phyloP scores from a whole-genome alignment of 2,329 filamentous ascomycete species.

The Periconia sp. region DNA sequence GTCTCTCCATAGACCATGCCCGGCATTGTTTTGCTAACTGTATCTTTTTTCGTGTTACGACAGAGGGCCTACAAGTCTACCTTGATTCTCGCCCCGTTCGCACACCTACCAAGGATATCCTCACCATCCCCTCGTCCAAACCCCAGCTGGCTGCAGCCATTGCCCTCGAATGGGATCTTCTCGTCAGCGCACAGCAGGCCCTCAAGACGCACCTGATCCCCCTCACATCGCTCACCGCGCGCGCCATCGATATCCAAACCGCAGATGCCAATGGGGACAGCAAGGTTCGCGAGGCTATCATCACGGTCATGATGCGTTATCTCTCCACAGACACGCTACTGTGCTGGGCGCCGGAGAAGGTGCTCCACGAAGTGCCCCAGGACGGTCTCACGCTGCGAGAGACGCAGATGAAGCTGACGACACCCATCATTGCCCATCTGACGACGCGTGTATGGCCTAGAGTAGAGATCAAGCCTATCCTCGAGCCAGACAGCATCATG shows the following conservation, averaged over 20 bases:
- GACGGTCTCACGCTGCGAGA: slow-evolving; percentile 64
- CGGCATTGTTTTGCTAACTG: slow-evolving; percentile 10
- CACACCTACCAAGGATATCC: slow-evolving; percentile 69
- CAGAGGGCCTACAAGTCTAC: slow-evolving; percentile 63
- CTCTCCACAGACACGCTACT: slow-evolving; percentile 89
- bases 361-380: slow-evolving; percentile 48
- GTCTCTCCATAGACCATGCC: not conserved
- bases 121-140: slow-evolving; percentile 75
- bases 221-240: slow-evolving; percentile 79
- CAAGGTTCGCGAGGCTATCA: slow-evolving; percentile 64
- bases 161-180: slow-evolving; percentile 89
- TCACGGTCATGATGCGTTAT: slow-evolving; percentile 75
- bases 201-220: slow-evolving; percentile 86
- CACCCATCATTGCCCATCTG: slow-evolving; percentile 72
- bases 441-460: slow-evolving; percentile 80
- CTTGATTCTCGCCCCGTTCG: slow-evolving; percentile 81
- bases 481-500: slow-evolving; percentile 76
- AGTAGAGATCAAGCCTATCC: slow-evolving; percentile 74
- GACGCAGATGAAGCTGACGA: slow-evolving; percentile 69
- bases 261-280: slow-evolving; percentile 61
- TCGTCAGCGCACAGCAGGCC: slow-evolving; percentile 80
- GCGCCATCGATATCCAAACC: slow-evolving; percentile 76
- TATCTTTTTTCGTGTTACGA: not conserved
- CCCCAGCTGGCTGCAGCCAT: slow-evolving; percentile 80
- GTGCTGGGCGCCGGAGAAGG: slow-evolving; percentile 75